These are phyloP conservation scores for Cinnamomum chago DNA, from an alignment of 164 flowering plant genomes.

Conservation along the genomic window DNA sequence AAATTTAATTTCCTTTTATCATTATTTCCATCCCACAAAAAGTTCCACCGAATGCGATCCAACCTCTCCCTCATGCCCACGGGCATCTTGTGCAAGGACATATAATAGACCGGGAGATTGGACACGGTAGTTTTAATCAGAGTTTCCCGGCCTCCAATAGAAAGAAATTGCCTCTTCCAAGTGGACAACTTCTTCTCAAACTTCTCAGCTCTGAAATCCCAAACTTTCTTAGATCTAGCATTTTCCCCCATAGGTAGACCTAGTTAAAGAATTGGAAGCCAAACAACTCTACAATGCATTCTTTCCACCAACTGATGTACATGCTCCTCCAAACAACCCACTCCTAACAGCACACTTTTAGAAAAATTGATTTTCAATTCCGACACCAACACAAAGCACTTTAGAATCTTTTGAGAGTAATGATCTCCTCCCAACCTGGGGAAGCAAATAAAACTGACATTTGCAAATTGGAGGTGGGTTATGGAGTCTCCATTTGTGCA, in stretches of 20 bases:
- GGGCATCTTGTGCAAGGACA: neutral
- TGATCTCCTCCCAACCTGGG: neutral
- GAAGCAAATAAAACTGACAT: neutral
- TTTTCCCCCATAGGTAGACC: neutral
- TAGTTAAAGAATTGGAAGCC: neutral
- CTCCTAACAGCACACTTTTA: neutral
- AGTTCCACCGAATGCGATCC: neutral
- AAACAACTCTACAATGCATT: neutral
- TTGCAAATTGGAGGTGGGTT: neutral
- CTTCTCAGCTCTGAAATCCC: neutral
- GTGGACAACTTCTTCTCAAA: neutral
- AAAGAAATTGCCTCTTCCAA: neutral
- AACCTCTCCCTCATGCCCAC: neutral
- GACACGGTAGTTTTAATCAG: neutral
- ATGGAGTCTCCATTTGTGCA: neutral
- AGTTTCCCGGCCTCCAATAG: neutral
- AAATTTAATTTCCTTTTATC: neutral
- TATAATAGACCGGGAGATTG: neutral
- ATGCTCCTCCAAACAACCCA: neutral
- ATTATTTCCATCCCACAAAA: neutral
- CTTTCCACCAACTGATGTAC: neutral
- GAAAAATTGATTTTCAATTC: neutral
- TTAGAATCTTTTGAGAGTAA: neutral
- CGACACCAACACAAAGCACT: neutral
- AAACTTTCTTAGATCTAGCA: neutral